Conservation (phyloP, 352 stramenopile genomes). For the Globisporangium carolinianum region DNA sequence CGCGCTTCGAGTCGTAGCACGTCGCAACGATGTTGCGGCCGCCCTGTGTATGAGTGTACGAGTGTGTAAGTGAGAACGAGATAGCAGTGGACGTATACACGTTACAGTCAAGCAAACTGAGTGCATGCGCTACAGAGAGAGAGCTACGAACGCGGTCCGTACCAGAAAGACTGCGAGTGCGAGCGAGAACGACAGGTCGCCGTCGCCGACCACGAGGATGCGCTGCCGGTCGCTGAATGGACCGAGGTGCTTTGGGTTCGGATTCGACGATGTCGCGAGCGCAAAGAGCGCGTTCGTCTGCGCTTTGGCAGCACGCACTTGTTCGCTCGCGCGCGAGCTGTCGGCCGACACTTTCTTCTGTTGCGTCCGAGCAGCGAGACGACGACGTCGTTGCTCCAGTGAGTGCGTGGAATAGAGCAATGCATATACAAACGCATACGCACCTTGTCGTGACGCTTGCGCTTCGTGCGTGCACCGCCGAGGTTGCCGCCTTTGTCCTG, state of each 20-base stretch:
- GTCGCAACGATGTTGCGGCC: slow-evolving; percentile 61
- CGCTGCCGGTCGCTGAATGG: slow-evolving; percentile 67
- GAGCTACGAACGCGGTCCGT: neutral
- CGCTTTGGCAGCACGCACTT: slow-evolving; percentile 38
- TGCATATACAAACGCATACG: neutral
- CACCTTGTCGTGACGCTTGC: slow-evolving; percentile 14
- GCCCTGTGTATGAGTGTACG: slow-evolving; percentile 22
- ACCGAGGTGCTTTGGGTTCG: slow-evolving; percentile 76
- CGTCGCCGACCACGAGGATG: slow-evolving; percentile 81
- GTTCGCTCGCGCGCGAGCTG: slow-evolving; percentile 3
- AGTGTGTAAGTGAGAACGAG: neutral
- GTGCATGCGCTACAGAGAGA: no score
- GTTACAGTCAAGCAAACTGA: neutral
- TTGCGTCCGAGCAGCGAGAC: neutral
- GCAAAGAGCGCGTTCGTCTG: slow-evolving; percentile 67
- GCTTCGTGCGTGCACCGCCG: slow-evolving; percentile 5
- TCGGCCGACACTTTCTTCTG: slow-evolving; percentile 18
- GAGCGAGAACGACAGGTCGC: slow-evolving; percentile 80
- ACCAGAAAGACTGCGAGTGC: slow-evolving; percentile 70
- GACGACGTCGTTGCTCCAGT: neutral
- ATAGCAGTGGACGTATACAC: neutral
- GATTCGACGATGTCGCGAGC: slow-evolving; percentile 64
- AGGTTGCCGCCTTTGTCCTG: slow-evolving; percentile 12
- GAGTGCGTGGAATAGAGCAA: neutral
- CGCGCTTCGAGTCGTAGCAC: slow-evolving; percentile 64